Evolutionary conservation across 202 grass and related monocot species (phyloP).

Genomic region (Eragrostis tef): DNA sequence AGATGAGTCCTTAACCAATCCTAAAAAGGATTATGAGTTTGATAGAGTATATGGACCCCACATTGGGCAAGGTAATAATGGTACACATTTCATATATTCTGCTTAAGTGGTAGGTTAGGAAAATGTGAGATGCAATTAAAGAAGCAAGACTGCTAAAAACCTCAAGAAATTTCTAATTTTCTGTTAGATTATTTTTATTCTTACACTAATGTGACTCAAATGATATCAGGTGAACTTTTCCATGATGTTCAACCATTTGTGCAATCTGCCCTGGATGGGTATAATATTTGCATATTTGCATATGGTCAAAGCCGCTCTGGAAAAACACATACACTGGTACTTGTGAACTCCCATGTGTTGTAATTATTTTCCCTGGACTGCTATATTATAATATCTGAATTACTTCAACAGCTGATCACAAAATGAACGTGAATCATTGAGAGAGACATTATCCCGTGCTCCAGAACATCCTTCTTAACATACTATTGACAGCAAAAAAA

Average conservation of each 20-base stretch:
- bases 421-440: neutral
- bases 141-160: neutral
- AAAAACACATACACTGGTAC: constrained; percentile 95
- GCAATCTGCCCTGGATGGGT: constrained; percentile 90
- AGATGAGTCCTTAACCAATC: constrained; percentile 88
- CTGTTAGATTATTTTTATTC: constrained; percentile 18
- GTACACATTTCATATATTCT: constrained; percentile 30
- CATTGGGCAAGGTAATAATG: constrained; percentile 83
- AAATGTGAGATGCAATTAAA: constrained; percentile 23
- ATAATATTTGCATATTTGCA: constrained; percentile 87
- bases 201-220: constrained; percentile 36
- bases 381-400: neutral
- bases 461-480: neutral
- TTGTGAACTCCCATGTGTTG: constrained; percentile 31
- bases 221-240: constrained; percentile 79
- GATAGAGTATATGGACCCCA: constrained; percentile 95
- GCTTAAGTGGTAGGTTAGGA: constrained; percentile 13
- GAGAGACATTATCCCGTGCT: neutral
- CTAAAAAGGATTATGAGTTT: constrained; percentile 97
- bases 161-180: constrained; percentile 20
- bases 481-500: constrained; percentile 3
- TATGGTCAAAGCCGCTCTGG: constrained; percentile 94
- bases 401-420: neutral
- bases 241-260: constrained; percentile 92
- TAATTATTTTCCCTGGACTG: constrained; percentile 13